Conservation (phyloP, 2,329 filamentous ascomycete genomes). For the Colletotrichum lupini region DNA sequence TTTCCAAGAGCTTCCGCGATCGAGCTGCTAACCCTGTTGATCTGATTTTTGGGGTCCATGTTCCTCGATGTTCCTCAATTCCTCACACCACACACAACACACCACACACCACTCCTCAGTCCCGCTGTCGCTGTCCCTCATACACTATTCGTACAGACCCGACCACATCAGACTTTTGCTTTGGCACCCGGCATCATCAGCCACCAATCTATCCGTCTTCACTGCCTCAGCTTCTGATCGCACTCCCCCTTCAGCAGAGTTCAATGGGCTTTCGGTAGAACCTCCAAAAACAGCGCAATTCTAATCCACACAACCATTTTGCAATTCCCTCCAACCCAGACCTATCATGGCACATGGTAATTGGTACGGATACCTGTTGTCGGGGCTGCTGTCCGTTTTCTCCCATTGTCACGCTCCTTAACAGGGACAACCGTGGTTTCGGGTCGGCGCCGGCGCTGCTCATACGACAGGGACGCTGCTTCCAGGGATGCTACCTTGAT, state of each 20-base stretch:
- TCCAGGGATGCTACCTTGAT: slow-evolving; percentile 17
- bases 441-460: slow-evolving; percentile 11
- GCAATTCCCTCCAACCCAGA: background rate
- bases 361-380: background rate
- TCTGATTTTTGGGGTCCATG: slow-evolving; percentile 22
- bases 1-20: slow-evolving; percentile 29
- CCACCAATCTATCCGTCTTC: background rate
- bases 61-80: slow-evolving; percentile 11
- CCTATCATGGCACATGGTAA: background rate
- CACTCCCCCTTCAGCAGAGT: background rate
- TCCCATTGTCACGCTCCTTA: slow-evolving; percentile 2
- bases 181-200: background rate
- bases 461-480: slow-evolving; percentile 7
- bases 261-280: background rate
- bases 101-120: too few relatives aligned
- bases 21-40: slow-evolving; percentile 33
- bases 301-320: background rate
- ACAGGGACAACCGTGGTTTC: slow-evolving; percentile 16
- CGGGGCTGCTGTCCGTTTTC: background rate
- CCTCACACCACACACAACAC: background rate
- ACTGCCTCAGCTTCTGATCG: background rate
- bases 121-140: too few relatives aligned
- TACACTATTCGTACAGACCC: too few relatives aligned
- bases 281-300: background rate
- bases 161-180: too few relatives aligned